Conservation (phyloP, 352 stramenopile genomes). For the Elongisporangium undulatum region DNA sequence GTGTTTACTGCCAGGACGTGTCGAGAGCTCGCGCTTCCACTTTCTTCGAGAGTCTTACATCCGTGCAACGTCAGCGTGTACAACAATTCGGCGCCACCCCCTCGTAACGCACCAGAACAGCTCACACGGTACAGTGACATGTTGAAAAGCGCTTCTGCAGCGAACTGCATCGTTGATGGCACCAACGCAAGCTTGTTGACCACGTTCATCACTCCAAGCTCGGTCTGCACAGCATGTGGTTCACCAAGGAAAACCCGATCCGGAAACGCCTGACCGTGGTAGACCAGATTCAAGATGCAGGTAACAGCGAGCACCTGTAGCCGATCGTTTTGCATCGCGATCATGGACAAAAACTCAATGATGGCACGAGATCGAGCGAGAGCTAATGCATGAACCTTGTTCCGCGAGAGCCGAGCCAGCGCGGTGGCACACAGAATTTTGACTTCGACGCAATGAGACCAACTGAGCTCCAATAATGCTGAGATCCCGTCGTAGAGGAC, state of each 20-base stretch:
- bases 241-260: constrained; percentile 77
- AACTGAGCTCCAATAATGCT: constrained; percentile 65
- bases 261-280: constrained; percentile 50
- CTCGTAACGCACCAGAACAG: constrained; percentile 44
- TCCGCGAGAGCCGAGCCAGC: constrained; percentile 52
- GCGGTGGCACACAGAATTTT: constrained; percentile 66
- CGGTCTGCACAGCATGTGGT: constrained; percentile 59
- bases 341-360: constrained; percentile 69
- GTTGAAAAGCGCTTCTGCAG: constrained; percentile 66
- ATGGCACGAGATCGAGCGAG: constrained; percentile 36
- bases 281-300: constrained; percentile 70
- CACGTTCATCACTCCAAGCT: constrained; percentile 63
- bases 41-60: constrained; percentile 38
- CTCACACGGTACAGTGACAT: constrained; percentile 57
- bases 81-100: constrained; percentile 57
- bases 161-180: constrained; percentile 41
- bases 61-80: constrained; percentile 37
- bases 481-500: constrained; percentile 44
- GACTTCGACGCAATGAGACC: constrained; percentile 55
- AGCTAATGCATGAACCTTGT: constrained; percentile 21
- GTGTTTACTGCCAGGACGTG: constrained; percentile 5
- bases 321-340: constrained; percentile 43
- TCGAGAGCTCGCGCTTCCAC: constrained; percentile 6
- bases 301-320: constrained; percentile 61
- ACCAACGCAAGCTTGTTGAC: constrained; percentile 38